These are phyloP conservation scores for Tetrapisispora nanseiensis DNA, from an alignment of 805 yeast species.

Conservation along the genomic window DNA sequence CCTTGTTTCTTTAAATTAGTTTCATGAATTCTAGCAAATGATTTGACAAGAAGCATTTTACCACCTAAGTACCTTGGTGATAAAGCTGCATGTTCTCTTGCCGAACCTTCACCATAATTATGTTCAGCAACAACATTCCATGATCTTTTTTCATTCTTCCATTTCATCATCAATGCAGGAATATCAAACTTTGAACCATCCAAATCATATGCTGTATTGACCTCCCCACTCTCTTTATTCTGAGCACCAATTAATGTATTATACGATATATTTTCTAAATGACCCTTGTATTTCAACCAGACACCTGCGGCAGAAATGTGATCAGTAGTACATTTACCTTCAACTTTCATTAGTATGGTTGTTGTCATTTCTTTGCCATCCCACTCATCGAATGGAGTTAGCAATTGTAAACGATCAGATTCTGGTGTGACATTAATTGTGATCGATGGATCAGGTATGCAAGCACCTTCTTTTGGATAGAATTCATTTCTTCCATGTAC, in stretches of 20 bases:
- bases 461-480: conserved; percentile 39
- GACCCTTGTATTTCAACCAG: conserved; percentile 98
- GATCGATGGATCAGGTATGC: conserved; percentile 43
- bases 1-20: conserved; percentile 98
- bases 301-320: conserved; percentile 98
- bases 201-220: conserved; percentile 78
- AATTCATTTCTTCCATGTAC: conserved; percentile 63
- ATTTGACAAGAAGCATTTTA: conserved; percentile 74
- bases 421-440: conserved; percentile 65
- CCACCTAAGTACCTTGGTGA: conserved; percentile 95
- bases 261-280: conserved; percentile 87
- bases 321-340: conserved; percentile 97
- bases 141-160: conserved; percentile 77
- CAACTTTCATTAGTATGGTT: conserved; percentile 76
- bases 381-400: conserved; percentile 86
- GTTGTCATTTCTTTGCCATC: conserved; percentile 72
- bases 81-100: conserved; percentile 97
- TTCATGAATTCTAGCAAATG: conserved; percentile 97
- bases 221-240: conserved; percentile 94
- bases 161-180: conserved; percentile 94
- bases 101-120: conserved; percentile 98
- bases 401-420: conserved; percentile 84
- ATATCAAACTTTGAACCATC: conserved; percentile 71
- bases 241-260: conserved; percentile 96
- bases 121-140: conserved; percentile 97